Conservation (phyloP, 129 eudicot genomes). For the Tagetes patula region DNA sequence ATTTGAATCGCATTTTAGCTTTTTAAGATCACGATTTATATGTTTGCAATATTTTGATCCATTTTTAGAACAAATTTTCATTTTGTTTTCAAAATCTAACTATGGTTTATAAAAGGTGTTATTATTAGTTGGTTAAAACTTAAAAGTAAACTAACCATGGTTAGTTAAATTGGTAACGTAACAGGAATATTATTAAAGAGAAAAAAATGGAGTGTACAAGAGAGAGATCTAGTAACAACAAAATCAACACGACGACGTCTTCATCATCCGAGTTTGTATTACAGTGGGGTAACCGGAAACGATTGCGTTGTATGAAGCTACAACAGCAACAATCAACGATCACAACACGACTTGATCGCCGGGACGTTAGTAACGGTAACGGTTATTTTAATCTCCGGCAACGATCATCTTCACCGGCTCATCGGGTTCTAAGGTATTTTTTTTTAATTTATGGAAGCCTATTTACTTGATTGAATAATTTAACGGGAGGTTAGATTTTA, state of each 20-base stretch:
- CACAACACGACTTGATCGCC: slow-evolving; percentile 53
- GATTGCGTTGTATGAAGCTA: slow-evolving; percentile 70
- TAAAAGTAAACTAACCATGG: slow-evolving; percentile 41
- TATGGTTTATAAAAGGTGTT: slow-evolving; percentile 24
- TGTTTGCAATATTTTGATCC: no score
- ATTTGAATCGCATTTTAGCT: no score
- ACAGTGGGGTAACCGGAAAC: slow-evolving; percentile 83
- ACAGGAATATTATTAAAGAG: slow-evolving; percentile 45
- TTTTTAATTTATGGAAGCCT: not conserved
- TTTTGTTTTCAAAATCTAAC: slow-evolving; percentile 12
- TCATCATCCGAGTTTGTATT: slow-evolving; percentile 60
- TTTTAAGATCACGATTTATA: no score
- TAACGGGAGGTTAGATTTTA: not conserved
- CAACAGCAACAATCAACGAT: slow-evolving; percentile 42
- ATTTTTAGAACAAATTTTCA: not conserved
- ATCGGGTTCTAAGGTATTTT: slow-evolving; percentile 54
- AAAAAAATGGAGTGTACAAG: slow-evolving; percentile 54
- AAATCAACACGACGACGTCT: slow-evolving; percentile 38
- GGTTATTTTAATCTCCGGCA: slow-evolving; percentile 62
- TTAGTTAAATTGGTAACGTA: slow-evolving; percentile 31
- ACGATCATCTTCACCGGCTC: slow-evolving; percentile 51
- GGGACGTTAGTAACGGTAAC: slow-evolving; percentile 33
- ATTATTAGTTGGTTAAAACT: not conserved
- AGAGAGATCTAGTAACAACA: slow-evolving; percentile 32
- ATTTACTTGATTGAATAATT: not conserved